phyloP scores from a whole-genome alignment of 2,329 filamentous ascomycete genomes.

The Hymenoscyphus fraxineus region DNA sequence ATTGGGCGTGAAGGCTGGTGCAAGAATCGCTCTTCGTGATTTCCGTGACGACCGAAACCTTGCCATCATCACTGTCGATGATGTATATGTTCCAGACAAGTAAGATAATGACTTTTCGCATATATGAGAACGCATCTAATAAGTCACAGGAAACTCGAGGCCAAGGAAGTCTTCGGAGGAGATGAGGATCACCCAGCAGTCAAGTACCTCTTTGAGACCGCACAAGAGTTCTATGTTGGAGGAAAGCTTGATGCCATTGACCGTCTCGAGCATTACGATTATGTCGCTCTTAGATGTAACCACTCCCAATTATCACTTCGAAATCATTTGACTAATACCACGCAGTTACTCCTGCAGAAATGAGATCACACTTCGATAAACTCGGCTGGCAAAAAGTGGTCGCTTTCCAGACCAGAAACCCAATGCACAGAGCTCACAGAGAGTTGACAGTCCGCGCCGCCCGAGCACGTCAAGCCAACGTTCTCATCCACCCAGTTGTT shows the following conservation, averaged over 20 bases:
- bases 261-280: slow-evolving; percentile 97
- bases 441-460: slow-evolving; percentile 97
- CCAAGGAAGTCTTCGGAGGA: slow-evolving; percentile 89
- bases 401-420: slow-evolving; percentile 98
- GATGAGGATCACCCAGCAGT: slow-evolving; percentile 89
- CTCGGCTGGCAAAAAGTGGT: slow-evolving; percentile 97
- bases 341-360: slow-evolving; percentile 67
- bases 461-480: slow-evolving; percentile 93
- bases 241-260: slow-evolving; percentile 95
- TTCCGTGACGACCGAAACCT: slow-evolving; percentile 95
- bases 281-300: slow-evolving; percentile 87
- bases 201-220: slow-evolving; percentile 78
- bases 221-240: slow-evolving; percentile 86
- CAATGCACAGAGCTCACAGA: slow-evolving; percentile 98
- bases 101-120: slow-evolving; percentile 43
- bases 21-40: slow-evolving; percentile 84
- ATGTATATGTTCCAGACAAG: slow-evolving; percentile 96
- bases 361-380: slow-evolving; percentile 97
- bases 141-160: slow-evolving; percentile 70
- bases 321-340: too few relatives aligned
- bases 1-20: slow-evolving; percentile 71
- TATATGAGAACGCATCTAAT: slow-evolving; percentile 3
- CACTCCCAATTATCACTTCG: too few relatives aligned
- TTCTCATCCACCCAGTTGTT: slow-evolving; percentile 97
- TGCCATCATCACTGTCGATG: slow-evolving; percentile 91